phyloP scores from a whole-genome alignment of 768 basidiomycete species.

The Rhizopogon salebrosus region DNA sequence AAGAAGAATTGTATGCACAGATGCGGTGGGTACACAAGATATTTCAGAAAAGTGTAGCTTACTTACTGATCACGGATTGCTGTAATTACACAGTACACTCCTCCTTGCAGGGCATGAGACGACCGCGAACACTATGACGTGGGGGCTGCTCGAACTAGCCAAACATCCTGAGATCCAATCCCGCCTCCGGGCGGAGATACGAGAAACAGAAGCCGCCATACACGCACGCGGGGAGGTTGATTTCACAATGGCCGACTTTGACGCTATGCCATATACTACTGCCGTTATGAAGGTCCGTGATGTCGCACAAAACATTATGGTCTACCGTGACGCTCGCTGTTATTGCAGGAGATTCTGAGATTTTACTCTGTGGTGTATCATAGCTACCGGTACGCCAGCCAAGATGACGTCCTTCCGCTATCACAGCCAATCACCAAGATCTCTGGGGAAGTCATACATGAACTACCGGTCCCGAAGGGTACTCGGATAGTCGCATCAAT shows the following conservation, averaged over 20 bases:
- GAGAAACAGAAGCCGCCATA: too few relatives aligned
- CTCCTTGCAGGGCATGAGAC: too few relatives aligned
- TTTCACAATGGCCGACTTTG: too few relatives aligned
- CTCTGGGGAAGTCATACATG: constrained; percentile 37
- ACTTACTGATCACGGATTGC: neutral
- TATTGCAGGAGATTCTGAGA: constrained; percentile 39
- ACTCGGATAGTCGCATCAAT: too few relatives aligned
- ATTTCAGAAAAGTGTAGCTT: neutral
- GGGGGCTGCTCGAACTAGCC: too few relatives aligned
- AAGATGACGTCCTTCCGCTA: too few relatives aligned
- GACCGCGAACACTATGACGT: too few relatives aligned
- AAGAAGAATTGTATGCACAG: constrained; percentile 7
- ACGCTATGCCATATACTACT: constrained; percentile 37
- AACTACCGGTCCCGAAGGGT: constrained; percentile 46
- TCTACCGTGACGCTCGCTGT: neutral
- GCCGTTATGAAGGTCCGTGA: constrained; percentile 38
- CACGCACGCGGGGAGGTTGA: too few relatives aligned
- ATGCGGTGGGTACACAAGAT: constrained; percentile 12
- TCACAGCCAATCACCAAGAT: constrained; percentile 44
- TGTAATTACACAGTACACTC: constrained; percentile 31
- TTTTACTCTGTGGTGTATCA: constrained; percentile 47
- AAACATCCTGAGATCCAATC: too few relatives aligned
- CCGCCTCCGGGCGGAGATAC: too few relatives aligned
- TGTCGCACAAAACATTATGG: neutral
- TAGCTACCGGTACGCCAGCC: constrained; percentile 47